phyloP scores from a whole-genome alignment of 2,329 filamentous ascomycete genomes.

The Penicillium sp. region DNA sequence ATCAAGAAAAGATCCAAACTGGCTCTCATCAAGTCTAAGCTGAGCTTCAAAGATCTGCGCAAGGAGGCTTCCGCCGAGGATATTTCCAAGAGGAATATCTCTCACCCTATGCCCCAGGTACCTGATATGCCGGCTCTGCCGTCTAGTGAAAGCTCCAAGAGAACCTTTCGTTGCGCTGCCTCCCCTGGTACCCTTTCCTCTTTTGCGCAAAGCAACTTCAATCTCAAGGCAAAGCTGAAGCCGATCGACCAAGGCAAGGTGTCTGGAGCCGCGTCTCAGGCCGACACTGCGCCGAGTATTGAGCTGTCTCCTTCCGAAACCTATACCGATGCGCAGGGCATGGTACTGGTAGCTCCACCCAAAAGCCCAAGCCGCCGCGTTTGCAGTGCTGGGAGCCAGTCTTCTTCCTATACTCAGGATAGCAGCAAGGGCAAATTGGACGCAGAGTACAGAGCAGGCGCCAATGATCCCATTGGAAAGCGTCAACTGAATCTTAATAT shows the following conservation, averaged over 20 bases:
- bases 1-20: conserved; percentile 25
- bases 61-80: conserved; percentile 24
- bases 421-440: not conserved
- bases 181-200: not conserved
- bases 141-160: not conserved
- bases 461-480: not conserved
- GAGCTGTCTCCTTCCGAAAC: conserved; percentile 3
- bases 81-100: not conserved
- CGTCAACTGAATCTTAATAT: not conserved
- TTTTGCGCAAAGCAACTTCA: not conserved
- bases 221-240: not conserved
- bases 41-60: conserved; percentile 29
- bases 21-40: conserved; percentile 26
- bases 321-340: not conserved
- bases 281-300: not conserved
- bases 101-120: conserved; percentile 7
- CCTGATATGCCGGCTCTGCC: not conserved
- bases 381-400: not conserved
- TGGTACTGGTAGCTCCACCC: not conserved
- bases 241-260: not conserved
- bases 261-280: not conserved
- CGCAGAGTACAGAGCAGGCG: not conserved
- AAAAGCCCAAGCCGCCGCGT: not conserved
- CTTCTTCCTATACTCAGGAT: not conserved
- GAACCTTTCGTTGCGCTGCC: not conserved